Base-by-base conservation (phyloP, 768 basidiomycete species). In the Clavulina sp. region DNA sequence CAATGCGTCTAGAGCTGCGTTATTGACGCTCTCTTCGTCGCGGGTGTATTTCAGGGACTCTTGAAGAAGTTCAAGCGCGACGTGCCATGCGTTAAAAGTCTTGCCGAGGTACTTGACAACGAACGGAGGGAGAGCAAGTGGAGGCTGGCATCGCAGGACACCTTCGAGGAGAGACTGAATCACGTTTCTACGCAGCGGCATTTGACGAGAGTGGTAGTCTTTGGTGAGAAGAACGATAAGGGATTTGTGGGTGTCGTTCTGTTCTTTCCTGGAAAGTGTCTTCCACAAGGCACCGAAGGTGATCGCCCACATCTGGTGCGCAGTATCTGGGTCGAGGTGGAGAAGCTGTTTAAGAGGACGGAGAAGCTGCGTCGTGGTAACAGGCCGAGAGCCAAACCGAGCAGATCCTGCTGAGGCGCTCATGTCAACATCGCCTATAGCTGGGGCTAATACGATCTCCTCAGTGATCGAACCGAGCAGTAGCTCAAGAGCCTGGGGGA, bases 61-160 rank as follows among this genome's bases (percentile, higher is more conserved):
- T 56, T 80, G 79, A 3, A 99, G 74, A 30, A 93, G 77, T 63
- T 96, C 92, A 52, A 93, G 67, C 3, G 80, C 78, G 46, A 82
- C 76, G 63, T 95, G 84, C 92, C 93, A 97, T n/a, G 86, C 85
- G 34, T 87, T 81, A 64, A 84, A 99, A 0, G 87, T 87, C 67
- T 96, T 95, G 18, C 86, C 88, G 31, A 97, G 78, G 62, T 91
- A 99, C 62, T 96, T 96, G 58, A 96, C 74, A 32, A 99, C 77
- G 60, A 93, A 84, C 7, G 95, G 92, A 5, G 95, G 95, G 2
- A 99, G 72, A 29, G 76, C 78, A 73, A 95, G 81, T 0, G 84
- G 75, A 4, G 92, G 88, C 5, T 72, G 76, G 63, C 92, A 95
- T n/a, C 80, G 76, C 36, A 86, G 78, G 38, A 86, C 73, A 1